These are phyloP conservation scores for Pyricularia sp. DNA, from an alignment of 2,329 filamentous ascomycete genomes.

Conservation along the genomic window DNA sequence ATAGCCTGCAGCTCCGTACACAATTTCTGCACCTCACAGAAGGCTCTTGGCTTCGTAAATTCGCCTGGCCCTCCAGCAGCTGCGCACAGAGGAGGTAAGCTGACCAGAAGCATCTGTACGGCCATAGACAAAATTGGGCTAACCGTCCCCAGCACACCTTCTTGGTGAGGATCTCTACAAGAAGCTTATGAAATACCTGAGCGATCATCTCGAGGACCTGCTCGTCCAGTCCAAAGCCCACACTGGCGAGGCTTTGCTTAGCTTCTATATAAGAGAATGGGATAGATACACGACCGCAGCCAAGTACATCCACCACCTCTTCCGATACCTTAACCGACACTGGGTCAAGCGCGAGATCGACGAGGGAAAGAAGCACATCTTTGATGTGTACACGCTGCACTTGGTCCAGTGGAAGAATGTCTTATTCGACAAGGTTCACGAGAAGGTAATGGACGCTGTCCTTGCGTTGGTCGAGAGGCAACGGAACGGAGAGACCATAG, in stretches of 20 bases:
- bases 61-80: constrained; percentile 17
- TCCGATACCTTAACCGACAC: constrained; percentile 91
- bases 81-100: constrained; percentile 62
- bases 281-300: constrained; percentile 88
- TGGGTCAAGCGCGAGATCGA: constrained; percentile 99
- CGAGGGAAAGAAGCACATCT: constrained; percentile 96
- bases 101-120: neutral
- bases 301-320: constrained; percentile 95
- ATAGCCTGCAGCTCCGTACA: constrained; percentile 63
- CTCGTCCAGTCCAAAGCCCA: constrained; percentile 67
- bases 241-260: constrained; percentile 79
- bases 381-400: constrained; percentile 95
- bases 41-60: constrained; percentile 59
- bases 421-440: constrained; percentile 74
- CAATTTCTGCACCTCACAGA: constrained; percentile 98
- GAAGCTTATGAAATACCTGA: constrained; percentile 79
- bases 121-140: neutral
- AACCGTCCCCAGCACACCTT: constrained; percentile 59
- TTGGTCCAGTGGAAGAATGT: constrained; percentile 92
- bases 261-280: constrained; percentile 97
- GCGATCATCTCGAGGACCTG: constrained; percentile 63
- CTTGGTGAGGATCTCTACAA: constrained; percentile 94
- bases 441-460: constrained; percentile 90
- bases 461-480: constrained; percentile 95
- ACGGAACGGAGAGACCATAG: constrained; percentile 93